Base-by-base conservation (phyloP, 208 protist genomes). In the Wallacemonas sp. region DNA sequence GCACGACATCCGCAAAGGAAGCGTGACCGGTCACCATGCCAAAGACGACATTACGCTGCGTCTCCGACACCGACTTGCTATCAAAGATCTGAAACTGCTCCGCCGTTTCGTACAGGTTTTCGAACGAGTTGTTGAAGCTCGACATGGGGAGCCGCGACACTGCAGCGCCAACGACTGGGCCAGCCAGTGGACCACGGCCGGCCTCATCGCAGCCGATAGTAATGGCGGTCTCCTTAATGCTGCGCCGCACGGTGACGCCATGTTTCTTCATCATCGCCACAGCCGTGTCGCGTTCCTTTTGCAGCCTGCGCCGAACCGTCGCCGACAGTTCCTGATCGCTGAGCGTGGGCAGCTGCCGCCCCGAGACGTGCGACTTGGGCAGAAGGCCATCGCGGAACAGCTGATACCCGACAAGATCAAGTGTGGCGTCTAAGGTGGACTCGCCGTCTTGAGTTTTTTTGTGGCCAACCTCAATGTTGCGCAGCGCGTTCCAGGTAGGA, bases 181-280 rank as follows among this genome's bases (percentile, higher is more conserved):
- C 92, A 0, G 92, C 92, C 3, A 97, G 77, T 3, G 90, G 90
- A 1, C 92, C 92, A 15, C 90, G 71, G 19, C 92, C 92, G 1
- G 90, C 90, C 76, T 97, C 92, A 53, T 97, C 92, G 57, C 86
- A 92, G 38, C 92, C 92, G 55, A 97, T 93, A 19, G 78, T 83
- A 32, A 96, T 62, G 33, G 82, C 81, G 19, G 90, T 91, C 63
- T 96, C 90, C 73, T 89, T 89, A 29, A 93, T 78, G 71, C 87
- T 96, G 22, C 90, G 82, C 12, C 87, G 82, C 66, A 92, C 68
- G 21, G 71, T 66, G 27, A 96, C 81, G 17, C 87, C 90, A 54
- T 90, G 41, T 50, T 83, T 84, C 58, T 85, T 79, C 63, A 92
- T 83, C 17, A 71, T 46, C 37, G 82, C 66, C 60, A 83, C 77